These are phyloP conservation scores for Phyllosticta ampelicida DNA, from an alignment of 2,329 filamentous ascomycete species.

Conservation along the genomic window DNA sequence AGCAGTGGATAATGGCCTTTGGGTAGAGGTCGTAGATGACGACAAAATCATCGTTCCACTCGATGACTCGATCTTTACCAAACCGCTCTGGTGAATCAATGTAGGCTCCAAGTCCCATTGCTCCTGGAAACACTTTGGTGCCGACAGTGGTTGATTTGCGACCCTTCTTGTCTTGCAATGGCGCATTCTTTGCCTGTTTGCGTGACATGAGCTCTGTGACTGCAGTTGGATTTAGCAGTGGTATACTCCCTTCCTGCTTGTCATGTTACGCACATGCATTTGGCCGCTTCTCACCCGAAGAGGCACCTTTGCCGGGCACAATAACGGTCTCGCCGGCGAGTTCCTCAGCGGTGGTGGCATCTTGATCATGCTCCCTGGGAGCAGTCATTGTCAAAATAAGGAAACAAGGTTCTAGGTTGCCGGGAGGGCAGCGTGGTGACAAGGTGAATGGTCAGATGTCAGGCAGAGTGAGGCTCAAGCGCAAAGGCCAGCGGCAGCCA, in stretches of 20 bases:
- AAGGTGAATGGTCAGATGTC: background rate
- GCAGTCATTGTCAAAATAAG: background rate
- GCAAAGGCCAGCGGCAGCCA: background rate
- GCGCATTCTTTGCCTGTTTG: slow-evolving; percentile 24
- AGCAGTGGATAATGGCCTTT: slow-evolving; percentile 73
- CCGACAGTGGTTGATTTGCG: slow-evolving; percentile 12
- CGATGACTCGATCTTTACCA: slow-evolving; percentile 50
- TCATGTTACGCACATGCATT: slow-evolving; percentile 27
- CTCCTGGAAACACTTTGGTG: slow-evolving; percentile 33
- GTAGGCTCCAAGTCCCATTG: slow-evolving; percentile 57
- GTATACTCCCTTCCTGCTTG: background rate
- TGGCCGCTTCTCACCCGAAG: slow-evolving; percentile 17
- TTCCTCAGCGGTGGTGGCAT: slow-evolving; percentile 18
- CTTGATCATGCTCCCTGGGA: slow-evolving; percentile 11
- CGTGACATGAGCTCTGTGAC: slow-evolving; percentile 38
- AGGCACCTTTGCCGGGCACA: slow-evolving; percentile 2
- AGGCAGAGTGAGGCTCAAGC: background rate
- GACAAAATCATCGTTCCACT: slow-evolving; percentile 58
- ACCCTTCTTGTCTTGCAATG: background rate
- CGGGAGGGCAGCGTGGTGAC: background rate
- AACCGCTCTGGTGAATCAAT: slow-evolving; percentile 52
- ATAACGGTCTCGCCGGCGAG: slow-evolving; percentile 13
- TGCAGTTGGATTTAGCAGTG: slow-evolving; percentile 15
- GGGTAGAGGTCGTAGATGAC: slow-evolving; percentile 76
- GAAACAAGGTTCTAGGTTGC: background rate